A percentile compares a stretch with the other conserved stretches of the same genome.
These are phyloP conservation scores for Penicillium sp. DNA, from an alignment of 2,329 filamentous ascomycete species.

Conservation along the genomic window DNA sequence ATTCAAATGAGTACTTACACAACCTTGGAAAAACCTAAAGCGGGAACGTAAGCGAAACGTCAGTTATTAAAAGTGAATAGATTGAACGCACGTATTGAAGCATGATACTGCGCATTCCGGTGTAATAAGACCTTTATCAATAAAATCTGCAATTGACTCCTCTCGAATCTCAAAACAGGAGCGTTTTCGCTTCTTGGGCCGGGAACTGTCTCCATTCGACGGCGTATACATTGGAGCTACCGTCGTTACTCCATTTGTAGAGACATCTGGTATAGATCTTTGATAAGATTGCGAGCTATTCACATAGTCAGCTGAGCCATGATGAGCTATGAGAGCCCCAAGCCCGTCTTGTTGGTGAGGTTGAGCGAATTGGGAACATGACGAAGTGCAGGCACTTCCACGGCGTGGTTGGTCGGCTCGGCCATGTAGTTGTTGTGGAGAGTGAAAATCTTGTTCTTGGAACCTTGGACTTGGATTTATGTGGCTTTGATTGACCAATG, in stretches of 20 bases:
- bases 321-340: neutral
- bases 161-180: slow-evolving; percentile 37
- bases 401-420: neutral
- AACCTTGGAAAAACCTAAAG: slow-evolving; percentile 39
- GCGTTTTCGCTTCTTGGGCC: slow-evolving; percentile 27
- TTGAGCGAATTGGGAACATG: slow-evolving; percentile 2
- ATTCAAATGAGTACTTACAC: slow-evolving; percentile 24
- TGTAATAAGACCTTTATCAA: slow-evolving; percentile 36
- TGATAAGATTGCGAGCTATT: slow-evolving; percentile 1
- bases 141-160: slow-evolving; percentile 37
- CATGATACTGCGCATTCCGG: slow-evolving; percentile 33
- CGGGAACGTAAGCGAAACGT: neutral
- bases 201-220: neutral
- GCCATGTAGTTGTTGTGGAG: slow-evolving; percentile 4
- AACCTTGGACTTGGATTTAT: neutral
- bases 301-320: neutral
- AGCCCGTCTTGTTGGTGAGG: neutral
- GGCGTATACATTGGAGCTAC: slow-evolving; percentile 7
- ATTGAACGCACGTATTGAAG: slow-evolving; percentile 31
- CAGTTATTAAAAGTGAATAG: too few species aligned
- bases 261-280: slow-evolving; percentile 9
- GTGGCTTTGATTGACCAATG: slow-evolving; percentile 16
- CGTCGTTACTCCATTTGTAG: slow-evolving; percentile 6
- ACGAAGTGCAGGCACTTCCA: slow-evolving; percentile 8
- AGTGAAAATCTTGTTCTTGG: neutral